Evolutionary conservation across 2,329 filamentous ascomycete genomes (phyloP), one percentile per base, ranked within the genome.

Genomic region (Ophiognomonia clavigignenti-juglandacearum): DNA sequence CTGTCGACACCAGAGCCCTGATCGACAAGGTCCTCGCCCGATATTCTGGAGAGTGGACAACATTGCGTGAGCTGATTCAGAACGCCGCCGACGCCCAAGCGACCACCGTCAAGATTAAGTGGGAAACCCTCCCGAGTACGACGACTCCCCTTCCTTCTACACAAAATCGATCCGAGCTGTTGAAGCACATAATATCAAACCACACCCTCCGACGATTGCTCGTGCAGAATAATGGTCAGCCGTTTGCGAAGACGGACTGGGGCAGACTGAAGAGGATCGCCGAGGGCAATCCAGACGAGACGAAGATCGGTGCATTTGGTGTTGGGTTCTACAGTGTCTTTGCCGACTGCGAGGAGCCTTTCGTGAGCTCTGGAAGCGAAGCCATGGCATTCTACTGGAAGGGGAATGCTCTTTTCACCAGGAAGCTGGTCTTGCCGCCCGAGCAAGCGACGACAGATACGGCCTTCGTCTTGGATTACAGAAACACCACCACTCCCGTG

Each of bases 321-420:
- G 93, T 98, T 26, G 93, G 93, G 3, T 98, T 98, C 70, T 98
- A 98, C 74, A 95, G 88, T 64, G 92, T 97, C 32, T 98, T 98
- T 64, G 88, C 93, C 52, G 93, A 98, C 64, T 98, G 92, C 63
- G 95, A 98, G 66, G 90, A 96, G 57, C 93, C 93, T 0, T 97
- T 98, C 61, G 87, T 98, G 54, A 93, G 89, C 56, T 97, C 92
- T 1, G 93, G 93, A 1, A 80, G 78, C 53, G 85, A 95, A 66
- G 91, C 90, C 31, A 96, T 98, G 88, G 92, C 92, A 0, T 98
- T 98, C 62, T 98, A 96, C 71, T 98, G 93, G 95, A 97, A 96
- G 65, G 91, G 87, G n/a, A 97, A 97, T 64, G 88, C 89, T 5
- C 77, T 98, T 2, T 97, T 96, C 64, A 98, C 95, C 20, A 86